Evolutionary conservation across 495 filamentous ascomycete species (phyloP).

Genomic region (Aspergillus avenaceus): DNA sequence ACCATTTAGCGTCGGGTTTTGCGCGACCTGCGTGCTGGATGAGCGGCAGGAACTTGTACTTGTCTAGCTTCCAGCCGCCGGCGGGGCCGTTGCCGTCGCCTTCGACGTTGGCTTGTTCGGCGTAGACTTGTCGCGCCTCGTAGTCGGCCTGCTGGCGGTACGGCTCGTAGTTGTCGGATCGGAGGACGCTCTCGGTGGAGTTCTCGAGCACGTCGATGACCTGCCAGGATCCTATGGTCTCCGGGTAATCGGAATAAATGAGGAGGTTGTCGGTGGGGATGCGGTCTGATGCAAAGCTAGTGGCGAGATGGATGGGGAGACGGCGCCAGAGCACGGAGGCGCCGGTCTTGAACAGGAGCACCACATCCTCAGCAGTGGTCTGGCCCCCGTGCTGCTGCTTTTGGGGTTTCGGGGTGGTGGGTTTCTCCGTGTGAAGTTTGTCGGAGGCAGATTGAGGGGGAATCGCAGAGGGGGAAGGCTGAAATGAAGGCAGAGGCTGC

Average conservation of each 20-base stretch:
- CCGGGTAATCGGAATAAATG: constrained; percentile 33
- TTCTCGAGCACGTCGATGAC: constrained; percentile 33
- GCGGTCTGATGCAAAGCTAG: constrained; percentile 18
- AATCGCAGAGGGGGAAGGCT: constrained; percentile 3
- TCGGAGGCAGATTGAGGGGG: constrained; percentile 12
- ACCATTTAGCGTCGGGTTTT: constrained; percentile 51
- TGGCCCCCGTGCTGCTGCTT: background rate
- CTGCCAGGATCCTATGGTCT: constrained; percentile 28
- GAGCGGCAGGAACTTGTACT: constrained; percentile 48
- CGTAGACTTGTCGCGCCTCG: constrained; percentile 18
- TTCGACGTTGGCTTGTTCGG: constrained; percentile 15
- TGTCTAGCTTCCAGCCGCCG: constrained; percentile 43
- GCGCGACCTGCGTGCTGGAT: constrained; percentile 33
- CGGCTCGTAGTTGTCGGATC: constrained; percentile 13
- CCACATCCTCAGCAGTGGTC: constrained; percentile 36
- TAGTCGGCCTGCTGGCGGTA: constrained; percentile 22
- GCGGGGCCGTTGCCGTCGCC: constrained; percentile 17
- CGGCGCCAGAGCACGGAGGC: constrained; percentile 31
- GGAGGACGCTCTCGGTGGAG: constrained; percentile 15
- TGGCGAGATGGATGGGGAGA: constrained; percentile 28
- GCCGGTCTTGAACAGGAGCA: constrained; percentile 36
- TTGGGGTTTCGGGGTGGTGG: constrained; percentile 37
- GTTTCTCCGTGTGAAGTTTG: too few species aligned
- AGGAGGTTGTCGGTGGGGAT: constrained; percentile 23
- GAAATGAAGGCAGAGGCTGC: background rate